Evolutionary conservation across 1,284 basidiomycete genomes (phyloP).

Genomic region (Tranzscheliella williamsii): DNA sequence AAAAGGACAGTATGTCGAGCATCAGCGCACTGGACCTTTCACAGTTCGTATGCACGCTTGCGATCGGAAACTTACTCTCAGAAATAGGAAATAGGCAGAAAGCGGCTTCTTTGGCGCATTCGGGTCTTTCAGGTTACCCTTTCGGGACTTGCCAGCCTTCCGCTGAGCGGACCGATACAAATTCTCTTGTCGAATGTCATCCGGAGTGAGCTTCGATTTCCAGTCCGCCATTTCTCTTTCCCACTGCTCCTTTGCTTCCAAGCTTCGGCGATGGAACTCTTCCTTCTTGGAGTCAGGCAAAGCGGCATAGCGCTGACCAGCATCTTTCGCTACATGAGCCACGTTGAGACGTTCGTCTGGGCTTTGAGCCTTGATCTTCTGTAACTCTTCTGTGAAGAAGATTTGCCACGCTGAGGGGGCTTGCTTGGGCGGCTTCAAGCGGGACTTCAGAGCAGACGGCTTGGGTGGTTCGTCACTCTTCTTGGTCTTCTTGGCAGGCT

Average conservation of each 20-base stretch:
- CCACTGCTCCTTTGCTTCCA: constrained; percentile 76
- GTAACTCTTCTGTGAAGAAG: constrained; percentile 94
- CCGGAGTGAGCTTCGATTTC: constrained; percentile 85
- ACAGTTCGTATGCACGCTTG: no score
- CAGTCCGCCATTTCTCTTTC: constrained; percentile 81
- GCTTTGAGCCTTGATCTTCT: constrained; percentile 71
- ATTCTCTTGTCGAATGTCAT: constrained; percentile 93
- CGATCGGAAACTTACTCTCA: constrained; percentile 77
- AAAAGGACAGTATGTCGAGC: no score
- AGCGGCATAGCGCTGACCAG: constrained; percentile 83
- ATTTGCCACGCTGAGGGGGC: constrained; percentile 95
- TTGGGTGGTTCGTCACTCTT: constrained; percentile 53
- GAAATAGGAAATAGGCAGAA: constrained; percentile 91
- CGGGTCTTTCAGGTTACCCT: constrained; percentile 93
- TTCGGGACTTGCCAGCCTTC: constrained; percentile 87
- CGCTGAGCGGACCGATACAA: constrained; percentile 85
- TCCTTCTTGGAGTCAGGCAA: constrained; percentile 78
- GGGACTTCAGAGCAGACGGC: constrained; percentile 63
- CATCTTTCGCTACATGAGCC: constrained; percentile 92
- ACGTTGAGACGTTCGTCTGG: constrained; percentile 77
- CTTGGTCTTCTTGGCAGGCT: constrained; percentile 38
- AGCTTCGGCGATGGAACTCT: constrained; percentile 66
- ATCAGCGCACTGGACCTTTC: no score
- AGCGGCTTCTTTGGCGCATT: constrained; percentile 95
- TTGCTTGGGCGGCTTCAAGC: constrained; percentile 82